Percentiles rank a stretch among this genome's conserved stretches.
Conservation (phyloP, 208 protist genomes). For the Trichomonas tenax region DNA sequence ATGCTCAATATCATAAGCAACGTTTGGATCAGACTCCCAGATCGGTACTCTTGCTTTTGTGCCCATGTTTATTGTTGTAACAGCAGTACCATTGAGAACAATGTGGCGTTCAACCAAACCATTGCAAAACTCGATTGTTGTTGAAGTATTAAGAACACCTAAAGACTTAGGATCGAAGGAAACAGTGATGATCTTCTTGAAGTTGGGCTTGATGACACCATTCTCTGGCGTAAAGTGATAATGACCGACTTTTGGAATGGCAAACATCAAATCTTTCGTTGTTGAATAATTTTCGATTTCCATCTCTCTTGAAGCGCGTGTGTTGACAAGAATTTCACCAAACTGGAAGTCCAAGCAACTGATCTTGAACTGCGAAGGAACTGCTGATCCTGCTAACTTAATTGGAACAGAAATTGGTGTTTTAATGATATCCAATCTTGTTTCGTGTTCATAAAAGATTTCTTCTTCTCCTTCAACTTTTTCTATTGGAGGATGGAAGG, state of each 20-base stretch:
- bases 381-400: neutral
- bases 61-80: neutral
- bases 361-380: neutral
- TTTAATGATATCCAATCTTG: neutral
- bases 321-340: neutral
- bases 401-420: neutral
- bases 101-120: neutral
- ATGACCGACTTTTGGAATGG: neutral
- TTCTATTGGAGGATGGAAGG: neutral
- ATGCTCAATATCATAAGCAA: neutral
- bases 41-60: neutral
- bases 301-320: neutral
- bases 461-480: neutral
- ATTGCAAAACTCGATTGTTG: neutral
- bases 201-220: neutral
- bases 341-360: neutral
- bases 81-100: neutral
- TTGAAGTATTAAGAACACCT: neutral
- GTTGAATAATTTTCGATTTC: neutral
- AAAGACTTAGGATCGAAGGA: neutral
- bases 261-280: neutral
- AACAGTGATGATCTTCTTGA: neutral
- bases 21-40: neutral
- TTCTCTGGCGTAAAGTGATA: neutral
- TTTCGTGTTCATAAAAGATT: neutral